Conservation (phyloP, 2,329 filamentous ascomycete species). For the Cytospora piceicola region DNA sequence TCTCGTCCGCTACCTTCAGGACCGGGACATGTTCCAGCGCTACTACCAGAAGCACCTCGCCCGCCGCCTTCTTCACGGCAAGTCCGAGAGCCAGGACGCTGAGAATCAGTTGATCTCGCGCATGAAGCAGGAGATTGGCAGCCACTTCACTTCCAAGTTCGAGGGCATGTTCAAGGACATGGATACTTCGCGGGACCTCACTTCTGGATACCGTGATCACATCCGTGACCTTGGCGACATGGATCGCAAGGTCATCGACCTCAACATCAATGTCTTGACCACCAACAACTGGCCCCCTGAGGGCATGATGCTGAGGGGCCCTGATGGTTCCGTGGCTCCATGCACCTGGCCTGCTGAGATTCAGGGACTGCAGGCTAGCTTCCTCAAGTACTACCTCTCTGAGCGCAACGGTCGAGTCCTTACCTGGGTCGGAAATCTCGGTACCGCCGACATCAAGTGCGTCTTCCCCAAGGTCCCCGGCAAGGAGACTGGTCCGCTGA, state of each 20-base stretch:
- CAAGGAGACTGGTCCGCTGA: constrained; percentile 65
- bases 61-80: constrained; percentile 82
- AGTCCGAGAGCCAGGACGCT: constrained; percentile 86
- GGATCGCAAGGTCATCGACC: constrained; percentile 69
- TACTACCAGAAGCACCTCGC: constrained; percentile 99
- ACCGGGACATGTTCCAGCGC: constrained; percentile 93
- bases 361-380: constrained; percentile 76
- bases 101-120: constrained; percentile 95
- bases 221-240: constrained; percentile 56
- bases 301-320: constrained; percentile 60
- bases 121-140: constrained; percentile 96
- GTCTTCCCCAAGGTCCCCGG: constrained; percentile 73
- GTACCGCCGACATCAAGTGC: constrained; percentile 85
- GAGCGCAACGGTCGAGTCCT: constrained; percentile 87
- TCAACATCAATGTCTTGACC: constrained; percentile 84
- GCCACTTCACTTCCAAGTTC: constrained; percentile 88
- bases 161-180: constrained; percentile 99
- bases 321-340: constrained; percentile 50
- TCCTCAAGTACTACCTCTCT: constrained; percentile 84
- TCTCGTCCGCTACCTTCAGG: constrained; percentile 82
- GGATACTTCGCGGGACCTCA: constrained; percentile 82
- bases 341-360: constrained; percentile 79
- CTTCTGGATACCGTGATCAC: constrained; percentile 73
- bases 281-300: constrained; percentile 96
- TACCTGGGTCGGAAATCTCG: constrained; percentile 74